Percentiles rank a stretch among this genome's conserved stretches.
Evolutionary conservation across 2,329 filamentous ascomycete species (phyloP).

Genomic region (Curvularia lunata): DNA sequence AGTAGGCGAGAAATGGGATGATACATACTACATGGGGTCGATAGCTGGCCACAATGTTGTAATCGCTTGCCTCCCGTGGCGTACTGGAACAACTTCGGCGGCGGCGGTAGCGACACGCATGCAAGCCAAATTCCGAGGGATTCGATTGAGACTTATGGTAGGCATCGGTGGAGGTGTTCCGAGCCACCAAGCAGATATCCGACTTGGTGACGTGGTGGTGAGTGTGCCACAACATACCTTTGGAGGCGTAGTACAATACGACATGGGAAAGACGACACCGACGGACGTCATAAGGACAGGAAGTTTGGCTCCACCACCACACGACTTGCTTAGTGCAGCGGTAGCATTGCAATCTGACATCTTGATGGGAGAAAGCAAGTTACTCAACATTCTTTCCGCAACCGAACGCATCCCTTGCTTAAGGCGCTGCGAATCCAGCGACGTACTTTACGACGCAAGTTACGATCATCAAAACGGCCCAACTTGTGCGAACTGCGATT

Average conservation of each 20-base stretch:
- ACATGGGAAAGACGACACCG: slow-evolving; percentile 24
- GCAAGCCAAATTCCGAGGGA: slow-evolving; percentile 37
- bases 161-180: slow-evolving; percentile 51
- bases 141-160: slow-evolving; percentile 53
- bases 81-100: slow-evolving; percentile 44
- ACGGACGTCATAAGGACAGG: slow-evolving; percentile 20
- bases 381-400: slow-evolving; percentile 6
- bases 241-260: slow-evolving; percentile 35
- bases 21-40: slow-evolving; percentile 26
- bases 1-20: slow-evolving; percentile 34
- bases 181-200: slow-evolving; percentile 23
- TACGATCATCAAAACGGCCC: slow-evolving; percentile 23
- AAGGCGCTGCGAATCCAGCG: slow-evolving; percentile 13
- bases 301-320: slow-evolving; percentile 13
- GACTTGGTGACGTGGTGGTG: slow-evolving; percentile 37
- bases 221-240: slow-evolving; percentile 17
- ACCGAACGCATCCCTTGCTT: slow-evolving; percentile 14
- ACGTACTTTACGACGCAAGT: slow-evolving; percentile 23
- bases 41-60: slow-evolving; percentile 46
- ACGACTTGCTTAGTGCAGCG: slow-evolving; percentile 15
- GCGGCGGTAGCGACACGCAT: slow-evolving; percentile 44
- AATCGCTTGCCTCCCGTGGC: slow-evolving; percentile 25
- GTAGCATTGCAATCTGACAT: background rate
- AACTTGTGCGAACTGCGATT: slow-evolving; percentile 16
- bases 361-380: background rate